Evolutionary conservation across 495 filamentous ascomycete genomes (phyloP).

Genomic region (Astrothelium subdiscretum): DNA sequence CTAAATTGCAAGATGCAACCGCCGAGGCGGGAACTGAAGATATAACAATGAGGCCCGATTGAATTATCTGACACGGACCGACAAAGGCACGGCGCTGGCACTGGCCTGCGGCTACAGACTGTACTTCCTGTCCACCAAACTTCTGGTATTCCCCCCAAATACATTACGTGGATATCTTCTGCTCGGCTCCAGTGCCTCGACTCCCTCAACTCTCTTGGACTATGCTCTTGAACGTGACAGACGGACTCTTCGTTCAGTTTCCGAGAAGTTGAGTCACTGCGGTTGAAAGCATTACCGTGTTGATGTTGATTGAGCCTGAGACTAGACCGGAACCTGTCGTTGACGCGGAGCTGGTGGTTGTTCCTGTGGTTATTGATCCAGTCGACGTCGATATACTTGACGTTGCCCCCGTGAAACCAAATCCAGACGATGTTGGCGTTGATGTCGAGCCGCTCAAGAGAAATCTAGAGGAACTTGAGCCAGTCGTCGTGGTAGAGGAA

Average conservation of each 20-base stretch:
- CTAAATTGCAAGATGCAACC: background rate
- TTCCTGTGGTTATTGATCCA: background rate
- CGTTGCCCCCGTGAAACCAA: background rate
- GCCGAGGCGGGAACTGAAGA: background rate
- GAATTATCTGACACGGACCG: background rate
- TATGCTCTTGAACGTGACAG: background rate
- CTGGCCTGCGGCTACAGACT: background rate
- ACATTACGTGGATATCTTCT: background rate
- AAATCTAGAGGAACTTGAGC: too few relatives aligned
- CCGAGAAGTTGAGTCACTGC: background rate
- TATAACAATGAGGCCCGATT: background rate
- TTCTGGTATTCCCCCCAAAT: background rate
- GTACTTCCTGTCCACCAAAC: background rate
- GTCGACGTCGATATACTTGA: background rate
- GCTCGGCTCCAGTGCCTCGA: background rate
- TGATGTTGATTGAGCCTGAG: background rate
- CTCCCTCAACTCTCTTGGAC: background rate
- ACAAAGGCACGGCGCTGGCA: background rate
- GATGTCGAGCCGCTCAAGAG: too few relatives aligned
- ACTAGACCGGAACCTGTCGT: background rate
- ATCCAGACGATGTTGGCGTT: background rate
- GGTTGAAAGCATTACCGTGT: background rate
- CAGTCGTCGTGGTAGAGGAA: background rate
- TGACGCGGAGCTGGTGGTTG: background rate
- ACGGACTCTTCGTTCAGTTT: background rate